phyloP scores from a whole-genome alignment of 2,329 filamentous ascomycete species.

The Aspergillus fumigatiaffinis region DNA sequence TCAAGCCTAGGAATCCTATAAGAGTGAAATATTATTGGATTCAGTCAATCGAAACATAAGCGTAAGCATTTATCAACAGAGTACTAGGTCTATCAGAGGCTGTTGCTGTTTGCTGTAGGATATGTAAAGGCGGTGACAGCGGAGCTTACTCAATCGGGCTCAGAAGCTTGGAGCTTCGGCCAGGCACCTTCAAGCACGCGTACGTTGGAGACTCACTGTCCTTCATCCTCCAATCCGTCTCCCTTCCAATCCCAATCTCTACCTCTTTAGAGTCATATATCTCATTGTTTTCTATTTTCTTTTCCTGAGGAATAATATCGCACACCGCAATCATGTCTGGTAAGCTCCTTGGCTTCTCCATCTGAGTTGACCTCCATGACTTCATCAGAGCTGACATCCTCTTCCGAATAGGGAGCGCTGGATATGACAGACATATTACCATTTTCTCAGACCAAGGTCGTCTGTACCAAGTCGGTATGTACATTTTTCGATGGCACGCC shows the following conservation, averaged over 20 bases:
- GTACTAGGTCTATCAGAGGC: background rate
- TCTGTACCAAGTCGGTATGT: conserved; percentile 94
- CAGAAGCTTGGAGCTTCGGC: conserved; percentile 30
- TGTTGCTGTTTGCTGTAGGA: background rate
- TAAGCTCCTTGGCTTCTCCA: conserved; percentile 22
- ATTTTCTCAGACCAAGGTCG: conserved; percentile 99
- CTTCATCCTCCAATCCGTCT: conserved; percentile 17
- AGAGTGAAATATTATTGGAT: background rate
- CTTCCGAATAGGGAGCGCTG: conserved; percentile 64
- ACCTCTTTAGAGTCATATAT: conserved; percentile 3
- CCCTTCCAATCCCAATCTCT: conserved; percentile 8
- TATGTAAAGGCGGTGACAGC: conserved; percentile 30
- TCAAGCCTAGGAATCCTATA: background rate
- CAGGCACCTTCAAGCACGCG: conserved; percentile 38
- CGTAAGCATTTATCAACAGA: background rate
- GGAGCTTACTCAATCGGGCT: conserved; percentile 25
- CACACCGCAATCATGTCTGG: conserved; percentile 41
- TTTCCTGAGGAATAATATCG: conserved; percentile 11
- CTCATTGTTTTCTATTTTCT: conserved; percentile 2
- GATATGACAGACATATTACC: conserved; percentile 98
- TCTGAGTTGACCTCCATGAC: conserved; percentile 19
- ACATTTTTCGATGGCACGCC: background rate
- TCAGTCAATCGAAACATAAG: background rate
- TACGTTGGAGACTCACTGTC: conserved; percentile 19
- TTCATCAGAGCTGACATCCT: conserved; percentile 27